Conservation (phyloP, 352 stramenopile species). For the Pythium folliculosum region DNA sequence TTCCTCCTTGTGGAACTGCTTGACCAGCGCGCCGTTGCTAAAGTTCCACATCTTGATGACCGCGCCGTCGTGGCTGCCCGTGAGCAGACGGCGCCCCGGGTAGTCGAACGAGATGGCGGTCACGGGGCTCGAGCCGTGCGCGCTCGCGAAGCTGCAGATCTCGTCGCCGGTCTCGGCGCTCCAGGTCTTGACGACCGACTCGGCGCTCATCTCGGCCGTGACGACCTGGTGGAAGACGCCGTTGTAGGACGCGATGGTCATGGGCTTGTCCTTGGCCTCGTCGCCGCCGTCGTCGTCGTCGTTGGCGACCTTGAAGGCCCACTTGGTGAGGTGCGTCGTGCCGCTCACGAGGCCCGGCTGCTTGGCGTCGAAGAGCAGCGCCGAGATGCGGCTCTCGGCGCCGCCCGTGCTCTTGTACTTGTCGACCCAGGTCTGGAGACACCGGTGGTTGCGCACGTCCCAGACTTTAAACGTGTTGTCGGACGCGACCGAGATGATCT, state of each 20-base stretch:
- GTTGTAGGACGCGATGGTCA: conserved; percentile 75
- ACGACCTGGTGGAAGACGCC: conserved; percentile 84
- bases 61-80: conserved; percentile 74
- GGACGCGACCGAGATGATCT: conserved; percentile 79
- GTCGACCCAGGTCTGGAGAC: conserved; percentile 77
- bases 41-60: conserved; percentile 91
- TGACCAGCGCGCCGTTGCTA: conserved; percentile 83
- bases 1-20: conserved; percentile 79
- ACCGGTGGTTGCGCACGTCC: conserved; percentile 82
- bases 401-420: conserved; percentile 53
- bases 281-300: conserved; percentile 48
- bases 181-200: conserved; percentile 83
- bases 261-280: conserved; percentile 44
- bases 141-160: conserved; percentile 77
- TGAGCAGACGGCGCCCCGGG: conserved; percentile 74
- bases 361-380: conserved; percentile 68
- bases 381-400: conserved; percentile 65
- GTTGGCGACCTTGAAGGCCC: conserved; percentile 54
- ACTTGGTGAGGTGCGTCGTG: conserved; percentile 71
- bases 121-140: conserved; percentile 65
- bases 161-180: conserved; percentile 84
- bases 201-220: conserved; percentile 69
- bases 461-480: conserved; percentile 88
- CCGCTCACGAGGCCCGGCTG: conserved; percentile 64
- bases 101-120: conserved; percentile 85